Evolutionary conservation across 495 filamentous ascomycete species (phyloP).

Genomic region (Viridothelium virens): DNA sequence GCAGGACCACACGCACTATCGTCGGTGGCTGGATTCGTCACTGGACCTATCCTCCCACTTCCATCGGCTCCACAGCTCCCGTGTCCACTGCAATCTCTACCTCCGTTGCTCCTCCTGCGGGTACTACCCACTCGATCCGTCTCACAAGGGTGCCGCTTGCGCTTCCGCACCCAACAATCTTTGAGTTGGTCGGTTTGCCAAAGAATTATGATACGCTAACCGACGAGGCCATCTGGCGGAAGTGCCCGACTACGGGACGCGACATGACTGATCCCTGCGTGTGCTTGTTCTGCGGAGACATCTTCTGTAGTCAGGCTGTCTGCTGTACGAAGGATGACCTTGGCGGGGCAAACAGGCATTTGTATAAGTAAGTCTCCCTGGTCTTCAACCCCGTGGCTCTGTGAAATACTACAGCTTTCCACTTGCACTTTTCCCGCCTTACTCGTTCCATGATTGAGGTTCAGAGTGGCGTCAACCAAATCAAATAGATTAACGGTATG

Average conservation of each 20-base stretch:
- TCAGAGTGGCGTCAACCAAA: no score
- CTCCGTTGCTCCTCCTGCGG: not conserved
- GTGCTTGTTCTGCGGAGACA: conserved; percentile 90
- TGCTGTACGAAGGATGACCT: conserved; percentile 72
- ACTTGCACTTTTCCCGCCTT: not conserved
- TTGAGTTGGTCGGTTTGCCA: conserved; percentile 86
- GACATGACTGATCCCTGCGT: conserved; percentile 82
- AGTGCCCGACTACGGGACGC: conserved; percentile 83
- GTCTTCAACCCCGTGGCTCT: not conserved
- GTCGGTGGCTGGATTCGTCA: conserved; percentile 77
- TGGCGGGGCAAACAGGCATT: conserved; percentile 85
- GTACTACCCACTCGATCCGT: not conserved
- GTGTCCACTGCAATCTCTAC: conserved; percentile 21
- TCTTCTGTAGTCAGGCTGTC: conserved; percentile 88
- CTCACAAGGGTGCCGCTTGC: conserved; percentile 28
- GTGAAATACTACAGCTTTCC: not conserved
- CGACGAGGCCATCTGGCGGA: conserved; percentile 76
- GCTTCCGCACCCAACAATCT: conserved; percentile 79
- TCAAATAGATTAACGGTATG: no score
- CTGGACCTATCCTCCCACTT: conserved; percentile 29
- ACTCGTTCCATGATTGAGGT: not conserved
- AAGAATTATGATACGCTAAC: conserved; percentile 88
- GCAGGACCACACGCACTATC: conserved; percentile 41
- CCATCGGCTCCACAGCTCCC: not conserved
- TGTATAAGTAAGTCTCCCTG: conserved; percentile 60